These are phyloP conservation scores for Aspergillus sparsus DNA, from an alignment of 495 filamentous ascomycete species.

Conservation along the genomic window DNA sequence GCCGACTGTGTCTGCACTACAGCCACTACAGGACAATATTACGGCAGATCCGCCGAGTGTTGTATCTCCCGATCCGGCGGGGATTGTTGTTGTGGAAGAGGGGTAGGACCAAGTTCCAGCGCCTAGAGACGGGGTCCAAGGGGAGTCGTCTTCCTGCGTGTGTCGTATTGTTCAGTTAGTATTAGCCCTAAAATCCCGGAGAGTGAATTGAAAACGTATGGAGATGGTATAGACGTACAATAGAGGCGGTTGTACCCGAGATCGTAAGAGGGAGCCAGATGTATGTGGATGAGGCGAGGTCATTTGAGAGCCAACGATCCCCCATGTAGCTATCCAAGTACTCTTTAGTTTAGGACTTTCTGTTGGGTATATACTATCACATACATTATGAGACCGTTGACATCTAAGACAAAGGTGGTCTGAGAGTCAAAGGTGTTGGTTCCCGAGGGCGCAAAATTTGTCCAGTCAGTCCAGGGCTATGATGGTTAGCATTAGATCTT, in stretches of 20 bases:
- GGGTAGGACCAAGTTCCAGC: constrained; percentile 8
- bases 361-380: neutral
- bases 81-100: neutral
- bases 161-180: neutral
- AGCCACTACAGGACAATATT: constrained; percentile 11
- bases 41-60: constrained; percentile 8
- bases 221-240: constrained; percentile 4
- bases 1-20: constrained; percentile 12
- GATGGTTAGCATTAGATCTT: constrained; percentile 42
- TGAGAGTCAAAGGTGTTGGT: constrained; percentile 46
- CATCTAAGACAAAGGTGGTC: constrained; percentile 13
- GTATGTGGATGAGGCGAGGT: constrained; percentile 62
- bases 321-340: constrained; percentile 58
- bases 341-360: constrained; percentile 2
- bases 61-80: constrained; percentile 3
- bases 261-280: constrained; percentile 66
- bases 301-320: constrained; percentile 61
- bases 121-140: constrained; percentile 7
- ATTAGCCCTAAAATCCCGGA: too few species aligned
- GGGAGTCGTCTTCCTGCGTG: neutral
- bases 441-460: constrained; percentile 56
- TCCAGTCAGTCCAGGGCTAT: constrained; percentile 61
- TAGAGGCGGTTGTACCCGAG: constrained; percentile 50
- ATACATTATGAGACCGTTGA: constrained; percentile 14
- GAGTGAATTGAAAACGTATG: neutral